phyloP scores from a whole-genome alignment of 441 rosid genomes.

The Arabidopsis hybrid region DNA sequence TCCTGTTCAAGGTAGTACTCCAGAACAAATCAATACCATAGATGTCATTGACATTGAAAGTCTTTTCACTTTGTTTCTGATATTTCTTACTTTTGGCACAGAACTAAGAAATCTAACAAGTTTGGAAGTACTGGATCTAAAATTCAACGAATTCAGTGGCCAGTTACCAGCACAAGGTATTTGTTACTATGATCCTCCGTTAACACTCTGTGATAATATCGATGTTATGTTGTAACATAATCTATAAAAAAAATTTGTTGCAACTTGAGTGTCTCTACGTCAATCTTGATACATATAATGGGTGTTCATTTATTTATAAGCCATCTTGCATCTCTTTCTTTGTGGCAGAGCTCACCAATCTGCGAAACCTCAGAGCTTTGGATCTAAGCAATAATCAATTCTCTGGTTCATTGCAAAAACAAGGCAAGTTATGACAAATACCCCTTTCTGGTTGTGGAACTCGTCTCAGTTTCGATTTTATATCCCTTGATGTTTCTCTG shows the following conservation, averaged over 20 bases:
- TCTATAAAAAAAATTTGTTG: too few relatives aligned
- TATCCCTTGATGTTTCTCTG: slow-evolving; percentile 4
- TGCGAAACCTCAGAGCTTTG: slow-evolving; percentile 20
- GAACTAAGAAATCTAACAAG: slow-evolving; percentile 18
- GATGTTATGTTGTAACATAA: background rate
- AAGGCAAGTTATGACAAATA: slow-evolving; percentile 21
- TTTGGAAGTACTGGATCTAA: slow-evolving; percentile 34
- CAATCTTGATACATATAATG: too few relatives aligned
- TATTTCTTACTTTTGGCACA: slow-evolving; percentile 6
- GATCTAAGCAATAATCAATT: slow-evolving; percentile 24
- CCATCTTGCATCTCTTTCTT: slow-evolving; percentile 1
- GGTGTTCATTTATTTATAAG: background rate
- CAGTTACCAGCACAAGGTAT: slow-evolving; percentile 24
- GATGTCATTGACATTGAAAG: background rate
- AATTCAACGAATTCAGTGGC: slow-evolving; percentile 13
- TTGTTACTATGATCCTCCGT: background rate
- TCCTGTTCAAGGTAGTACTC: slow-evolving; percentile 16
- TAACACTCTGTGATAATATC: background rate
- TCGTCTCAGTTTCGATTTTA: background rate
- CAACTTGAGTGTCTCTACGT: background rate
- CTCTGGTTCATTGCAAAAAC: slow-evolving; percentile 28
- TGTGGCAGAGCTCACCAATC: slow-evolving; percentile 14
- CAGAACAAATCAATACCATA: background rate
- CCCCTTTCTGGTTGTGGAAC: background rate
- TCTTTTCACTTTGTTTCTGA: slow-evolving; percentile 4